Percentiles rank a stretch among this genome's conserved stretches.
phyloP scores from a whole-genome alignment of 78 protist species.

The Dictyostelium firmibasis region DNA sequence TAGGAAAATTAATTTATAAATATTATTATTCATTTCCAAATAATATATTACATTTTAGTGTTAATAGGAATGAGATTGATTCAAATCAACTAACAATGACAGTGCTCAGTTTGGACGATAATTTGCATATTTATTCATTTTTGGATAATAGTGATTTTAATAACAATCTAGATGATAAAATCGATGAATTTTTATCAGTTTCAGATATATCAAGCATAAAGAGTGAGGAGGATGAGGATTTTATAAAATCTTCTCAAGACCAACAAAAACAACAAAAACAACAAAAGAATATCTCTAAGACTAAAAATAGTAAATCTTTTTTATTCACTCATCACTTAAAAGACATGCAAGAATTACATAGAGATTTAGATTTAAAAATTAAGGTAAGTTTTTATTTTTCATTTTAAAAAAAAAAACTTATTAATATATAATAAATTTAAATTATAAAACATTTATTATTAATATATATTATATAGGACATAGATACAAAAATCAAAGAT shows the following conservation, averaged over 20 bases:
- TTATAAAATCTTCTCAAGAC: not conserved
- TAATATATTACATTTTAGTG: not conserved
- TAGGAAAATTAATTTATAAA: not conserved
- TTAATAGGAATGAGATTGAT: not conserved
- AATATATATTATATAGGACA: no score
- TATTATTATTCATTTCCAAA: not conserved
- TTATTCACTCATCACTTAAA: not conserved
- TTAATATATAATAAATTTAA: no score
- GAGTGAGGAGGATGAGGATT: not conserved
- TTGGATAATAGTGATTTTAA: not conserved
- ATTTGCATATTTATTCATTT: not conserved
- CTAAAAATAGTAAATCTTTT: not conserved
- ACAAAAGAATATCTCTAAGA: not conserved
- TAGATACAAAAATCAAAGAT: not conserved
- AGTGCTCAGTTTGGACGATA: not conserved
- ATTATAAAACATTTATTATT: no score
- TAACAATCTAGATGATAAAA: not conserved
- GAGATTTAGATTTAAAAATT: not conserved
- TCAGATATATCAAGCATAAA: not conserved
- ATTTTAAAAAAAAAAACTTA: no score
- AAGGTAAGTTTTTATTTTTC: not conserved
- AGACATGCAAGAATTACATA: not conserved
- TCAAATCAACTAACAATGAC: not conserved
- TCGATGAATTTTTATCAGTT: not conserved
- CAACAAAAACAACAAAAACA: not conserved